Conservation (phyloP, 192 early-diverging fungal species). For the Spizellomyces sp. region DNA sequence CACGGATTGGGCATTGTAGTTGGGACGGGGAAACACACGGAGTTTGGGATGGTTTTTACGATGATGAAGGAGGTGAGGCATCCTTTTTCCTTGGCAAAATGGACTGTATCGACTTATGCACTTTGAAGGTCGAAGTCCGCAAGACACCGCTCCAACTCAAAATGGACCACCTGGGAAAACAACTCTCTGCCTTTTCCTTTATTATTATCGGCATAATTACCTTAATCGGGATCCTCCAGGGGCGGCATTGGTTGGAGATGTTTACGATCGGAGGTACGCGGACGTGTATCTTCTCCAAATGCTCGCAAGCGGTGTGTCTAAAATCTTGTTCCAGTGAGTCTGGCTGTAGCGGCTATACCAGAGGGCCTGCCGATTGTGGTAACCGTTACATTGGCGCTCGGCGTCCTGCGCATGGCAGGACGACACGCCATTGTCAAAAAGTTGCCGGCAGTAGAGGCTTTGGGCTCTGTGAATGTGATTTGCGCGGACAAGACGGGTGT, state of each 20-base stretch:
- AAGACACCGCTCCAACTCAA: constrained; percentile 92
- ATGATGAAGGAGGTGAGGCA: constrained; percentile 84
- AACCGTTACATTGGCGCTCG: constrained; percentile 91
- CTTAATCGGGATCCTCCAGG: constrained; percentile 84
- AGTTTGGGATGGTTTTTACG: constrained; percentile 91
- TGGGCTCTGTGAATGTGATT: constrained; percentile 93
- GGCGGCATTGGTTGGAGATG: constrained; percentile 90
- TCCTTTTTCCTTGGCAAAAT: neutral
- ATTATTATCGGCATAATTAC: constrained; percentile 82
- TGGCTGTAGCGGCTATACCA: constrained; percentile 98
- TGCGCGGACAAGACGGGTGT: constrained; percentile 95
- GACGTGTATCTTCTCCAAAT: neutral
- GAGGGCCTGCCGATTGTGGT: constrained; percentile 97
- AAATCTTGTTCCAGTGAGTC: constrained; percentile 55
- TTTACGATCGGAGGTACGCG: constrained; percentile 83
- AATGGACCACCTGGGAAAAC: constrained; percentile 93
- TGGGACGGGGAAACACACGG: constrained; percentile 85
- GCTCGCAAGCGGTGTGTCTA: too few species aligned
- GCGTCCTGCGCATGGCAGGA: constrained; percentile 90
- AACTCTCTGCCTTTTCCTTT: constrained; percentile 84
- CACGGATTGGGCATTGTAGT: constrained; percentile 89
- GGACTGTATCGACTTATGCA: constrained; percentile 8
- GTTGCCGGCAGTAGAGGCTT: constrained; percentile 89
- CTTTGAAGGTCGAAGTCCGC: constrained; percentile 71
- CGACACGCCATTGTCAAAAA: constrained; percentile 94